phyloP scores from a whole-genome alignment of 148 eudicot species.

The Diospyros lotus region DNA sequence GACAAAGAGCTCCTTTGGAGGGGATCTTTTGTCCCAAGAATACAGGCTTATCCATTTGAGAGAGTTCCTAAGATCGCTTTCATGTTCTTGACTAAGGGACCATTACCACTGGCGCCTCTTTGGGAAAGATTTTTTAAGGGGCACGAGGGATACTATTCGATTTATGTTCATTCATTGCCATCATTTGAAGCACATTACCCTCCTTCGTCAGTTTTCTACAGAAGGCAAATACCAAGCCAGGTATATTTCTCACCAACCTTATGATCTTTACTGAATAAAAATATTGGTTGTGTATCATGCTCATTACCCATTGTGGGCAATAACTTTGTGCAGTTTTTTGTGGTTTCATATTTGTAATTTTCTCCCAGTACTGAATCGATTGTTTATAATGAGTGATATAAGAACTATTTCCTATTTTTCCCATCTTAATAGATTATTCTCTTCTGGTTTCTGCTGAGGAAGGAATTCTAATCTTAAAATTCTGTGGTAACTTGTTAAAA shows the following conservation, averaged over 20 bases:
- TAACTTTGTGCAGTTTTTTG: background rate
- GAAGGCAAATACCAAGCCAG: slow-evolving; percentile 80
- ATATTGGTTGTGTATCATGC: background rate
- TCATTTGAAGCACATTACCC: slow-evolving; percentile 46
- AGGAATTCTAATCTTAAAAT: no score
- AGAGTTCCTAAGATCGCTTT: slow-evolving; percentile 85
- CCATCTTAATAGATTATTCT: background rate
- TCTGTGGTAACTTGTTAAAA: no score
- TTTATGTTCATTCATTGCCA: slow-evolving; percentile 80
- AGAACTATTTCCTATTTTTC: background rate
- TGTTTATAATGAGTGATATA: background rate
- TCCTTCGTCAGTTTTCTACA: slow-evolving; percentile 71
- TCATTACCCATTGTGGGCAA: background rate
- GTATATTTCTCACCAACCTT: slow-evolving; percentile 31
- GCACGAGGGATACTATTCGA: slow-evolving; percentile 54
- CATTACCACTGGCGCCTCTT: slow-evolving; percentile 83
- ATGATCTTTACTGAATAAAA: no score
- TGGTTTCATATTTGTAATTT: background rate
- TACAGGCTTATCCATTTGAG: slow-evolving; percentile 54
- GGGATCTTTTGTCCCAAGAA: slow-evolving; percentile 60
- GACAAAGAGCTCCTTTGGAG: slow-evolving; percentile 81
- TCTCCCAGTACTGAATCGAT: background rate
- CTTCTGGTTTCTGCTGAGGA: background rate
- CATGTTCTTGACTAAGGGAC: slow-evolving; percentile 96
- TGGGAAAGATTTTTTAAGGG: slow-evolving; percentile 96